Base-by-base conservation (phyloP, 257 asterid species). In the Solanum okadae region DNA sequence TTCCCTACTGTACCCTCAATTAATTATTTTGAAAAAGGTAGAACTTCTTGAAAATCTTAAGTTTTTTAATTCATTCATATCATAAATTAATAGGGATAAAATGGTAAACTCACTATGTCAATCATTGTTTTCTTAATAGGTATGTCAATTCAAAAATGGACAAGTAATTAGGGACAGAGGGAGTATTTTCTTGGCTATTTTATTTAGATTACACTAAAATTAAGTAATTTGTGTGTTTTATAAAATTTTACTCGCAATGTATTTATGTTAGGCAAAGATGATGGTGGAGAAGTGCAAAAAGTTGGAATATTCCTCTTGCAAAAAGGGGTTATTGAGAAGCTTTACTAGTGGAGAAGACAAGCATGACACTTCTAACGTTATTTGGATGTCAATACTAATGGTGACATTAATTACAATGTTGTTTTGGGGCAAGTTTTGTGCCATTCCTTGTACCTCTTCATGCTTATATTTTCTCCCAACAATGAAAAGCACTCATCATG, bases 401-500 rank as follows among this genome's bases (percentile, higher is more conserved):
- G 87, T 88, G 31, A 82, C 89, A 15, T 75, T 92, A 52, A 44
- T 87, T 72, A 88, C 87, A 78, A 88, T 92, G 92, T n/a, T 90
- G 37, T 25, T 90, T 68, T 90, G 90, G 86, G 94, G 94, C 7
- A 92, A 89, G 70, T 37, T 89, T 33, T 92, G 89, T 88, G 94
- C 94, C 87, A 92, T 89, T 87, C 31, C 89, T 70, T 92, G 90
- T 63, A 88, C 90, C 56, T 86, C 88, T 88, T 89, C 90, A 67
- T 89, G 90, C 91, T 87, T 90, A 38, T 92, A 90, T 37, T 79
- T 85, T 70, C 78, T 88, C 79, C 89, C 79, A 65, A 61, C 49
- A 61, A 61, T 61, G 27, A 22, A 52, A 16, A 56, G n/a, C 65
- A 20, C 25, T 56, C 11, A 7, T 56, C n/a, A 20, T 18, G n/a